These are phyloP conservation scores for Cryptococcus wingfieldii DNA, from an alignment of 1,284 basidiomycete genomes.

Conservation along the genomic window DNA sequence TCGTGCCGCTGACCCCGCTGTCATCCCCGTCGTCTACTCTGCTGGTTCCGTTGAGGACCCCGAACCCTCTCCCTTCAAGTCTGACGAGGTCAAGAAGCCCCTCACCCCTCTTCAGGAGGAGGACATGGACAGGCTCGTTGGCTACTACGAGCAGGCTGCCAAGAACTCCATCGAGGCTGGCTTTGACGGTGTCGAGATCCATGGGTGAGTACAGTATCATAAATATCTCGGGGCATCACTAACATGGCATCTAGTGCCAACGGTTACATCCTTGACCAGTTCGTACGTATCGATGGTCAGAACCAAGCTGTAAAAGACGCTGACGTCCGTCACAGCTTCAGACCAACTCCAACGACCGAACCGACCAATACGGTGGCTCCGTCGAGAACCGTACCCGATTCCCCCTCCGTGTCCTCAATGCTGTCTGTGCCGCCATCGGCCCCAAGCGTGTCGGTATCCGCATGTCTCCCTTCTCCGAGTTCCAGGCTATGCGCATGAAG, in stretches of 20 bases:
- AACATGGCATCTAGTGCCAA: neutral
- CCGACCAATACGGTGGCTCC: conserved; percentile 60
- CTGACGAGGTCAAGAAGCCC: conserved; percentile 26
- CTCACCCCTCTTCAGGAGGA: conserved; percentile 19
- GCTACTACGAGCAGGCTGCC: conserved; percentile 54
- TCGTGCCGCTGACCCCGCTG: conserved; percentile 14
- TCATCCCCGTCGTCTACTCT: conserved; percentile 9
- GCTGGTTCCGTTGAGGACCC: conserved; percentile 2
- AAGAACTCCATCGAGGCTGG: conserved; percentile 58
- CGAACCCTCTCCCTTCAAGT: neutral
- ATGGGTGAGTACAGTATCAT: conserved; percentile 14
- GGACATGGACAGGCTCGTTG: conserved; percentile 49
- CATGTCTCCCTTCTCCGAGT: conserved; percentile 56
- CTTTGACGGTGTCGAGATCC: conserved; percentile 62
- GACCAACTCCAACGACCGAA: conserved; percentile 54
- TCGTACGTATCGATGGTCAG: conserved; percentile 30
- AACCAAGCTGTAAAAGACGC: conserved; percentile 4
- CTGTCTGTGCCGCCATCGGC: conserved; percentile 54
- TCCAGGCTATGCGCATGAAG: conserved; percentile 41
- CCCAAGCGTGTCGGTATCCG: conserved; percentile 54
- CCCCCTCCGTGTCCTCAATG: conserved; percentile 55
- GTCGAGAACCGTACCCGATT: conserved; percentile 58
- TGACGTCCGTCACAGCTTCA: conserved; percentile 52
- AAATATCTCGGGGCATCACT: neutral
- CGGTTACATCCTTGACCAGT: conserved; percentile 54